Percentiles rank a stretch among this genome's conserved stretches.
These are phyloP conservation scores for Moricandia moricandioides DNA, from an alignment of 345 rosid genomes.

Conservation along the genomic window DNA sequence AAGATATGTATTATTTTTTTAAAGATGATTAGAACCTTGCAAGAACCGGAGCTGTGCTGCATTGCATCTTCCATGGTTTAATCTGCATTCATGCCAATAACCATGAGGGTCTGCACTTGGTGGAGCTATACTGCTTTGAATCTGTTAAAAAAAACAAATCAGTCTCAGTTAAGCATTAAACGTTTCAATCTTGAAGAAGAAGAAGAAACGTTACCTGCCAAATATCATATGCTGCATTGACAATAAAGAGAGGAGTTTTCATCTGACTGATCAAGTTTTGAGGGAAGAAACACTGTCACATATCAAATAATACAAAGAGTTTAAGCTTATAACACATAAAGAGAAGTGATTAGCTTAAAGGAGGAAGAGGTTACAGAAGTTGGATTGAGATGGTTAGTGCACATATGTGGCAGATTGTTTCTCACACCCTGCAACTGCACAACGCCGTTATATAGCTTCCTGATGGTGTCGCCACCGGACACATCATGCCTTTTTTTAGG, in stretches of 20 bases:
- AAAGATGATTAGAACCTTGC: slow-evolving; percentile 55
- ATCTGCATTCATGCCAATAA: slow-evolving; percentile 78
- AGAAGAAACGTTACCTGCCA: slow-evolving; percentile 73
- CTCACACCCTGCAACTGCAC: slow-evolving; percentile 76
- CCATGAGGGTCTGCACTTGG: slow-evolving; percentile 89
- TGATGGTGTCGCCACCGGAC: slow-evolving; percentile 77
- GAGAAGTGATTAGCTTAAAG: neutral
- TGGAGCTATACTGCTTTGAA: slow-evolving; percentile 89
- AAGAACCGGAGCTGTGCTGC: slow-evolving; percentile 63
- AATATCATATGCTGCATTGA: slow-evolving; percentile 91
- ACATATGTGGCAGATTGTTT: slow-evolving; percentile 60
- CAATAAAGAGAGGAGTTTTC: slow-evolving; percentile 74
- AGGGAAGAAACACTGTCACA: slow-evolving; percentile 88
- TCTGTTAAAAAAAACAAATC: slow-evolving; percentile 41
- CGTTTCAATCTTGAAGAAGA: neutral
- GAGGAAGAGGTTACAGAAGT: slow-evolving; percentile 55
- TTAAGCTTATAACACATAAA: neutral
- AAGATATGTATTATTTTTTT: neutral
- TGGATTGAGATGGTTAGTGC: slow-evolving; percentile 79
- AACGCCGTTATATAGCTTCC: slow-evolving; percentile 66
- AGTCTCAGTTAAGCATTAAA: neutral
- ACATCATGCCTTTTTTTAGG: slow-evolving; percentile 79
- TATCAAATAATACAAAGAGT: neutral
- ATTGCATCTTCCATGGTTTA: slow-evolving; percentile 73
- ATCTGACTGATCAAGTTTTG: slow-evolving; percentile 74